phyloP scores from a whole-genome alignment of 345 rosid genomes.

The Rubroshorea leprosula region DNA sequence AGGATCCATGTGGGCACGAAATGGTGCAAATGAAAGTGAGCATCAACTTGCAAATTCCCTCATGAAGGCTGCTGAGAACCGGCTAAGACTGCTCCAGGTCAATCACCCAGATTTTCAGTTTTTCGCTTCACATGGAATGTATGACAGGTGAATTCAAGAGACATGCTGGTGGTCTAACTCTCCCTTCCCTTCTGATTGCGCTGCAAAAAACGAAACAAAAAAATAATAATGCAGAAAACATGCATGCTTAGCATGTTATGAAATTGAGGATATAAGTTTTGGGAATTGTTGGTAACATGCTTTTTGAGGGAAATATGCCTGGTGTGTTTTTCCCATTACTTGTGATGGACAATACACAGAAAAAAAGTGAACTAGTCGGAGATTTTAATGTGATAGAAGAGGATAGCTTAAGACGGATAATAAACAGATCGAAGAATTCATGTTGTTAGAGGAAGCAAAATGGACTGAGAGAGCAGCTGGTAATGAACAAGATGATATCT shows the following conservation, averaged over 20 bases:
- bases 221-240: constrained; percentile 1
- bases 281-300: not conserved
- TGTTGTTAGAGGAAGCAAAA: constrained; percentile 13
- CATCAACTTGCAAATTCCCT: constrained; percentile 22
- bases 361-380: not conserved
- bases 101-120: constrained; percentile 38
- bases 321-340: constrained; percentile 5
- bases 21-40: constrained; percentile 16
- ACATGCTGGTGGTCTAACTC: constrained; percentile 3
- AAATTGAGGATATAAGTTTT: constrained; percentile 7
- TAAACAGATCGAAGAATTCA: not conserved
- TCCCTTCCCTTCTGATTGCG: constrained; percentile 8
- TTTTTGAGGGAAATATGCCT: no score
- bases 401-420: not conserved
- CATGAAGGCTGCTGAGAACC: no score
- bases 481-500: no score
- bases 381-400: not conserved
- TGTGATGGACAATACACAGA: not conserved
- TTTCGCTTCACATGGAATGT: constrained; percentile 34
- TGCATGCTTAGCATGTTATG: not conserved
- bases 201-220: constrained; percentile 6
- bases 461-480: no score
- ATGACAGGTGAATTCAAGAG: constrained; percentile 23
- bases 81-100: constrained; percentile 25
- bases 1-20: constrained; percentile 29